Base-by-base conservation (phyloP, 768 basidiomycete genomes). In the Rhodotorula sphaerocarpa region DNA sequence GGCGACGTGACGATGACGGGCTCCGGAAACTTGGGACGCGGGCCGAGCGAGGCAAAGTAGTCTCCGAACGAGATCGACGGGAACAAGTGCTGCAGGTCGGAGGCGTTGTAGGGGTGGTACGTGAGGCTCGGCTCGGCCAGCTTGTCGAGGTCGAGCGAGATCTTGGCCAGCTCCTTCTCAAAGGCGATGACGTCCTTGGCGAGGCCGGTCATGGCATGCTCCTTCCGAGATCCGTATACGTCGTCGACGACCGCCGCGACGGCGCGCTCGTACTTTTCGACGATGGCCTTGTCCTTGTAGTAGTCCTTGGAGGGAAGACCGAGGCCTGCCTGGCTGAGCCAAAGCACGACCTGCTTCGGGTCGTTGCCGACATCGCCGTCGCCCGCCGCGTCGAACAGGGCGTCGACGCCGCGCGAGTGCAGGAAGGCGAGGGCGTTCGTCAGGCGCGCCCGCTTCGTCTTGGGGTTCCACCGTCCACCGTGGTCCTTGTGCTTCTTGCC, bases 11-110 rank as follows among this genome's bases (percentile, higher is more conserved):
- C 77, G 71, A 96, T 85, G 62, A 93, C 83, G 46, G 82, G 81
- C 27, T 80, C 77, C 2, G 78, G 77, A 1, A 88, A 88, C 77
- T 83, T 89, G 45, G 79, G 78, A 36, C 89, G 83, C 27, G 89
- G 85, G 0, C 86, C 82, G 73, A 89, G 92, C 1, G 87, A 79
- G 1, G 93, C 82, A 61, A 96, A 84, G 75, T 95, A 99, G n/a
- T 83, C 79, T 1, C 82, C 79, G 75, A 93, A 89, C 66, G 87
- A 79, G 67, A 99, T 82, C 73, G 90, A 82, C 2, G 86, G 82
- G 82, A 76, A 23, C 79, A 77, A 33, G 83, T 84, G 2, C 28
- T 61, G 45, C 60, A 97, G 81, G 43, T 86, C 84, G 21, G 80
- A 78, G 57, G 90, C 78, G 4, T 82, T 78, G 45, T 82, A 79